Evolutionary conservation across 2,329 filamentous ascomycete genomes (phyloP).

Genomic region (Fusarium gaditjirri): DNA sequence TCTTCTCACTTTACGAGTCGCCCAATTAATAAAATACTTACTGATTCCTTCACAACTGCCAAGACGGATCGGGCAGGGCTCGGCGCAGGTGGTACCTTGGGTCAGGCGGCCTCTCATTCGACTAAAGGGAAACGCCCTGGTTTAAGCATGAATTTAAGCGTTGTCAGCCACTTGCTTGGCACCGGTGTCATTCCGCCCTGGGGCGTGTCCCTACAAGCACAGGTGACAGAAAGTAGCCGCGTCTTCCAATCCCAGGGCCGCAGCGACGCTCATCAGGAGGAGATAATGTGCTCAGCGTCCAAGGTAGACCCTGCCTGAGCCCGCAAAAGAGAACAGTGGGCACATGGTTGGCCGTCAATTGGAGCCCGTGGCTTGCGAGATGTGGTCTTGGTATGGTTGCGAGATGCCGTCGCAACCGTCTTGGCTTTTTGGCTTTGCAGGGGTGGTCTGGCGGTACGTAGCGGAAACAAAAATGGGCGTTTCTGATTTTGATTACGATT

Average conservation of each 20-base stretch:
- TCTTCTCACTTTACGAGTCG: conserved; percentile 8
- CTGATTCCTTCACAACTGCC: conserved; percentile 23
- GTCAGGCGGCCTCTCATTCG: conserved; percentile 39
- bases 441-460: conserved; percentile 8
- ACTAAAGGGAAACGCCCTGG: conserved; percentile 42
- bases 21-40: conserved; percentile 11
- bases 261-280: conserved; percentile 10
- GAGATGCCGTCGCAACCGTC: conserved; percentile 55
- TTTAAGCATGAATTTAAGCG: conserved; percentile 65
- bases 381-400: conserved; percentile 46
- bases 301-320: conserved; percentile 12
- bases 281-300: conserved; percentile 11
- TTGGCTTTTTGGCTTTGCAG: conserved; percentile 51
- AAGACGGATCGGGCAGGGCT: conserved; percentile 32
- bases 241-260: conserved; percentile 26
- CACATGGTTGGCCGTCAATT: conserved; percentile 37
- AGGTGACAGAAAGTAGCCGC: not conserved
- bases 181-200: conserved; percentile 40
- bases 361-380: conserved; percentile 42
- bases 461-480: conserved; percentile 29
- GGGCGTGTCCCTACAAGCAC: conserved; percentile 32
- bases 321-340: conserved; percentile 24
- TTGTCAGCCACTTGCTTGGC: conserved; percentile 59
- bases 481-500: conserved; percentile 25
- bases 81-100: conserved; percentile 29